A percentile compares a stretch with the other conserved stretches of the same genome.
Conservation (phyloP, 2,329 filamentous ascomycete genomes). For the Calycina herbarum region DNA sequence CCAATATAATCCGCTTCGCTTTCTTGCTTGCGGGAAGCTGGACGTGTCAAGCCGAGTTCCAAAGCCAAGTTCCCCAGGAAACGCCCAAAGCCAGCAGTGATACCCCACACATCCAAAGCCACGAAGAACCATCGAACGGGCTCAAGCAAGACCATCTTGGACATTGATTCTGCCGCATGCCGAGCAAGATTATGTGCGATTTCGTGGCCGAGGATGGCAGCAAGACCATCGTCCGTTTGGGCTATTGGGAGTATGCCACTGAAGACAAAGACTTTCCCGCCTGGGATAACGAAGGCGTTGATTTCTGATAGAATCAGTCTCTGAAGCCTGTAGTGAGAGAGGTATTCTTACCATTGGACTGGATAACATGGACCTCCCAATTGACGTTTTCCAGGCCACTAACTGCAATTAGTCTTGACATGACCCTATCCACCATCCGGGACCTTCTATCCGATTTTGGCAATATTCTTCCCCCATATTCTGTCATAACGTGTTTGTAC, state of each 20-base stretch:
- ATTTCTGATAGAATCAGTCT: conserved; percentile 36
- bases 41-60: conserved; percentile 64
- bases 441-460: conserved; percentile 58
- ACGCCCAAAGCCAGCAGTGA: conserved; percentile 29
- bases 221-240: conserved; percentile 65
- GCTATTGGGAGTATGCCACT: conserved; percentile 71
- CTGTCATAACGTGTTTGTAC: conserved; percentile 56
- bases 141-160: conserved; percentile 40
- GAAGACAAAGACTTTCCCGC: conserved; percentile 78
- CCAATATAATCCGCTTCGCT: conserved; percentile 80
- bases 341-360: conserved; percentile 52
- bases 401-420: conserved; percentile 66
- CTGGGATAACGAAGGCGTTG: conserved; percentile 78
- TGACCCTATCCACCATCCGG: conserved; percentile 60
- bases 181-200: conserved; percentile 74
- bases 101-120: conserved; percentile 35
- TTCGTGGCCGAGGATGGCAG: conserved; percentile 76
- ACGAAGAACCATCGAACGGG: conserved; percentile 40
- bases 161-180: conserved; percentile 65
- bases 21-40: conserved; percentile 71
- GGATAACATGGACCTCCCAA: conserved; percentile 76
- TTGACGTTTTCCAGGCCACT: conserved; percentile 57
- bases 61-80: conserved; percentile 38
- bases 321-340: background rate
- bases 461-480: conserved; percentile 54